These are phyloP conservation scores for Aspergillus sp. DNA, from an alignment of 2,329 filamentous ascomycete species.

Conservation along the genomic window DNA sequence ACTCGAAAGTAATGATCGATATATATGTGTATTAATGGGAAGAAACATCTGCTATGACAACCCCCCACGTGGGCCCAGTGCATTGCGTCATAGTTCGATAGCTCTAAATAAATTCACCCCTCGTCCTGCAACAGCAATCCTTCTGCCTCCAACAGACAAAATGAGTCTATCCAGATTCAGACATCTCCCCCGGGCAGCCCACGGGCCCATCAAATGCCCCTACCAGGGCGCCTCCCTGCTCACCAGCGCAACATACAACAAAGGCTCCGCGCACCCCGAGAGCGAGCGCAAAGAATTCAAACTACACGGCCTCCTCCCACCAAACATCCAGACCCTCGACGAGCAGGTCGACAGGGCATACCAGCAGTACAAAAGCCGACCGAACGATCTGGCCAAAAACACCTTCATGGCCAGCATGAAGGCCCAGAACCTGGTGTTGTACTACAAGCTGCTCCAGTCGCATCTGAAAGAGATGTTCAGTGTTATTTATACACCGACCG, in stretches of 20 bases:
- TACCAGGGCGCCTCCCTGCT: constrained; percentile 55
- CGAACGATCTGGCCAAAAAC: constrained; percentile 74
- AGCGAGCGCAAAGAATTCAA: constrained; percentile 70
- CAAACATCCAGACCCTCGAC: constrained; percentile 70
- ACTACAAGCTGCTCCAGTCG: constrained; percentile 54
- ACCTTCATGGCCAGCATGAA: constrained; percentile 84
- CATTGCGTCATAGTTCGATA: not conserved
- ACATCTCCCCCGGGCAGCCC: constrained; percentile 31
- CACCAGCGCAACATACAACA: constrained; percentile 71
- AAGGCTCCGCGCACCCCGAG: constrained; percentile 73
- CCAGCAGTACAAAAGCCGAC: constrained; percentile 67
- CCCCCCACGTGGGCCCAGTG: too few species aligned
- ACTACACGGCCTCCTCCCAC: constrained; percentile 71
- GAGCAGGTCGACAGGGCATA: constrained; percentile 77
- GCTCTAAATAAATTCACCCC: not conserved
- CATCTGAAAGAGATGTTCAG: constrained; percentile 14
- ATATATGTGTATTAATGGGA: too few species aligned
- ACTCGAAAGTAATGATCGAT: too few species aligned
- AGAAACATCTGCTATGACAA: too few species aligned
- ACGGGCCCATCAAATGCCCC: constrained; percentile 30
- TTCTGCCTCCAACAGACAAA: not conserved
- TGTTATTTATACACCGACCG: constrained; percentile 65
- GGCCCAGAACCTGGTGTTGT: constrained; percentile 81
- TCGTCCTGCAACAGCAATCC: too few species aligned
- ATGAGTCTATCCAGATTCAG: not conserved